These are phyloP conservation scores for Colletotrichum sp. DNA, from an alignment of 2,329 filamentous ascomycete genomes.

Conservation along the genomic window DNA sequence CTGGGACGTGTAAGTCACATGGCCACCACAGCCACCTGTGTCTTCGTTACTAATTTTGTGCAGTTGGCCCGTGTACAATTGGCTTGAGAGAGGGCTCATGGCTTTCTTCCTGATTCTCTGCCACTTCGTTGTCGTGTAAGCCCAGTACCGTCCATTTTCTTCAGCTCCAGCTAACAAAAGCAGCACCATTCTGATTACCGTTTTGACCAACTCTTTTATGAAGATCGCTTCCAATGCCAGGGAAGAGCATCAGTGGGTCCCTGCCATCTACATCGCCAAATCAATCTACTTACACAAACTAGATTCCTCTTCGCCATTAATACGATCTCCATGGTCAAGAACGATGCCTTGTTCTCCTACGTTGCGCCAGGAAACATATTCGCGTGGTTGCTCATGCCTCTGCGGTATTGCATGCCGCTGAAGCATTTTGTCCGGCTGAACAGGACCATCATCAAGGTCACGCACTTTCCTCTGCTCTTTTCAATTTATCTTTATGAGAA, in stretches of 20 bases:
- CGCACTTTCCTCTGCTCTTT: conserved; percentile 87
- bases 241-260: conserved; percentile 77
- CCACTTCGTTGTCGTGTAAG: conserved; percentile 87
- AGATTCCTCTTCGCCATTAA: conserved; percentile 93
- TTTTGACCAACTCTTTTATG: conserved; percentile 97
- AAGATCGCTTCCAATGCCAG: conserved; percentile 91
- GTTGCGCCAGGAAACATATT: conserved; percentile 90
- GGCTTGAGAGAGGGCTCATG: conserved; percentile 77
- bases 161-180: background rate
- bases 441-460: conserved; percentile 88
- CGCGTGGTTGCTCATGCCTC: conserved; percentile 85
- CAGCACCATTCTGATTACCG: conserved; percentile 88
- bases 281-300: conserved; percentile 27
- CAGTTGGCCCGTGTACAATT: conserved; percentile 76
- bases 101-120: conserved; percentile 89
- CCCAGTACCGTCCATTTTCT: conserved; percentile 8
- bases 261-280: conserved; percentile 9
- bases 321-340: conserved; percentile 97
- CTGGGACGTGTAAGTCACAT: conserved; percentile 75
- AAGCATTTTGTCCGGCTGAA: conserved; percentile 85
- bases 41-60: background rate
- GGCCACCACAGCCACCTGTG: background rate
- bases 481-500: conserved; percentile 88
- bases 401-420: conserved; percentile 82
- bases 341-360: conserved; percentile 95